Percentiles rank a stretch among this genome's conserved stretches.
Conservation (phyloP, 2,329 filamentous ascomycete genomes). For the Magnaporthiopsis poae region DNA sequence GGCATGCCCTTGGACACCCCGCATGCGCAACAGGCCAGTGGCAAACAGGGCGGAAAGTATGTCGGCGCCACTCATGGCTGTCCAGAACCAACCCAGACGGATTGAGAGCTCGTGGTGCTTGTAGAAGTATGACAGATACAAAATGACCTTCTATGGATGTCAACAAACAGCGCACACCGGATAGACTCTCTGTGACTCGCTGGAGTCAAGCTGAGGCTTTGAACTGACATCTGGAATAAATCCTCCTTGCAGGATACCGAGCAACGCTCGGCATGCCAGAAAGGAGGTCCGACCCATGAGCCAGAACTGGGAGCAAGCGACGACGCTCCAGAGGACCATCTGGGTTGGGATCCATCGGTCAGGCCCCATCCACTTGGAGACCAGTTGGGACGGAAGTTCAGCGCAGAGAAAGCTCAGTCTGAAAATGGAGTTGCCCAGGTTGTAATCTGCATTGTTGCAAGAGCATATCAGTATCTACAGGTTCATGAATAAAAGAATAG, state of each 20-base stretch:
- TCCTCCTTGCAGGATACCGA: slow-evolving; percentile 35
- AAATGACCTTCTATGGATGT: slow-evolving; percentile 20
- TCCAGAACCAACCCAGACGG: slow-evolving; percentile 32
- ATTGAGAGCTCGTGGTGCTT: slow-evolving; percentile 30
- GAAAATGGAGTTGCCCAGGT: slow-evolving; percentile 40
- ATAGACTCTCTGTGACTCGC: too few relatives aligned
- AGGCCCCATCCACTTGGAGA: slow-evolving; percentile 47
- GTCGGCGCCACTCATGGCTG: slow-evolving; percentile 29
- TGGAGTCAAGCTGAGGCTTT: neutral
- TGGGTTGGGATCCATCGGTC: slow-evolving; percentile 52
- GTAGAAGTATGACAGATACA: slow-evolving; percentile 36
- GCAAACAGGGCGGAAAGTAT: slow-evolving; percentile 30
- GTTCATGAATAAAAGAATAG: neutral
- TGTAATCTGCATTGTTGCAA: slow-evolving; percentile 26
- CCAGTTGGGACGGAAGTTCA: slow-evolving; percentile 51
- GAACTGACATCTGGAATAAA: slow-evolving; percentile 34
- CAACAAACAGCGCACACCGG: neutral
- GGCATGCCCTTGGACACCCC: slow-evolving; percentile 24
- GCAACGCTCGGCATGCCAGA: slow-evolving; percentile 26
- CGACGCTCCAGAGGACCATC: slow-evolving; percentile 46
- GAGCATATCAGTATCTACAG: neutral
- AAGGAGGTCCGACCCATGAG: slow-evolving; percentile 29
- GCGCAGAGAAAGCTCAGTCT: slow-evolving; percentile 39
- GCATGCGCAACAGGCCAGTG: slow-evolving; percentile 30
- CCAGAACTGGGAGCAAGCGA: slow-evolving; percentile 39